Base-by-base conservation (phyloP, 1,284 basidiomycete genomes). In the Farysia itapuensis region DNA sequence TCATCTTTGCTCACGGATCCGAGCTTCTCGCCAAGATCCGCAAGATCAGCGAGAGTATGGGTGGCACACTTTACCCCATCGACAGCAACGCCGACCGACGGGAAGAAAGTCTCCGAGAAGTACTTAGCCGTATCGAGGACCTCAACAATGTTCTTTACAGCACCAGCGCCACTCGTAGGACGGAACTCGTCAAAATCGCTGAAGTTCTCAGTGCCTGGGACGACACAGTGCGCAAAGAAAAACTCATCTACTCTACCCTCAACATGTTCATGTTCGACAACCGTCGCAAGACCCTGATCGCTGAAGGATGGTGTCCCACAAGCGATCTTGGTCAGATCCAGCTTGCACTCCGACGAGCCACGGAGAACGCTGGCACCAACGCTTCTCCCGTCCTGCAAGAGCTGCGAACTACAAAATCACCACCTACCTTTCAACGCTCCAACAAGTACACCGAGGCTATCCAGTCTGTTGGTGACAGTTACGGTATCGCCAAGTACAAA, bases 1-100 rank as follows among this genome's bases (percentile, higher is more conserved):
- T 99, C 81, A 97, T 99, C 78, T 99, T 99, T 74, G 95, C 94
- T 0, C 95, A 99, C 71, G 95, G 95, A 25, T 85, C 90, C 37
- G 86, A 88, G 31, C 82, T 98, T 16, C 85, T 98, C 22, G 84
- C 89, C 67, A 99, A 98, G 83, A 97, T 99, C 75, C 90, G 94
- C 76, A 97, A 94, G 79, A 90, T 99, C 54, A 88, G 92, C 34
- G 95, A 97, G 79, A 93, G 90, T 23, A 96, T 98, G 89, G 93
- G 95, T 35, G 95, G 88, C 2, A 95, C 91, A 0, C 81, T 98
- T 45, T 97, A 94, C 80, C 90, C 92, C 25, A 94, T 99, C 75
- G 94, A 97, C 77, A 82, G 91, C 33, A 92, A 94, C 66, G 85
- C 88, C 2, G 90, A 92, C 79, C 93, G 90, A 78, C 90, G 95